A percentile compares a stretch with the other conserved stretches of the same genome.
phyloP scores from a whole-genome alignment of 202 grass and related monocot species.

The Zoysia matrella region DNA sequence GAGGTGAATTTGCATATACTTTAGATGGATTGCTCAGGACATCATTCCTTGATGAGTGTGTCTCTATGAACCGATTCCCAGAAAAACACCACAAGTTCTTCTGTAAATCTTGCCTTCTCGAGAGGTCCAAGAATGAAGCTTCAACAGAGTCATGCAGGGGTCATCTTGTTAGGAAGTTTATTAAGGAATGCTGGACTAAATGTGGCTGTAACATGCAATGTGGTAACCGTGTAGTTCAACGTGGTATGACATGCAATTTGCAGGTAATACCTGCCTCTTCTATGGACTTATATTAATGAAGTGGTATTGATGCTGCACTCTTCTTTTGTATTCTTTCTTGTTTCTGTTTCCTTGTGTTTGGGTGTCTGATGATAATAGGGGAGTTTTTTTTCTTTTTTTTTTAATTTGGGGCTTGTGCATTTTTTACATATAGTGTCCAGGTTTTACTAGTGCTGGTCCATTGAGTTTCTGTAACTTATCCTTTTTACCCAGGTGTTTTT shows the following conservation, averaged over 20 bases:
- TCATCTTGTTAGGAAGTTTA: conserved; percentile 75
- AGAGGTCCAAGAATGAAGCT: conserved; percentile 61
- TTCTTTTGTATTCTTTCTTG: neutral
- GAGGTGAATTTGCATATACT: conserved; percentile 67
- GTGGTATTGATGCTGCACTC: neutral
- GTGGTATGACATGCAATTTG: conserved; percentile 64
- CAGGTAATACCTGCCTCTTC: conserved; percentile 46
- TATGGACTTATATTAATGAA: neutral
- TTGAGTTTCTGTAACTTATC: conserved; percentile 29
- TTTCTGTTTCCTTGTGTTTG: neutral
- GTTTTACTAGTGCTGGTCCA: conserved; percentile 37
- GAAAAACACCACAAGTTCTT: conserved; percentile 53
- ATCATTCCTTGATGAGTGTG: conserved; percentile 68
- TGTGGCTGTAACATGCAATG: conserved; percentile 78
- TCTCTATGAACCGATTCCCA: conserved; percentile 43
- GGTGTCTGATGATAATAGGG: neutral
- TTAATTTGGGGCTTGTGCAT: neutral
- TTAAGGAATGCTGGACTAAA: conserved; percentile 96
- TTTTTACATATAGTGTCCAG: conserved; percentile 31
- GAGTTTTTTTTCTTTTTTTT: too few relatives aligned
- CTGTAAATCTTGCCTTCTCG: conserved; percentile 70
- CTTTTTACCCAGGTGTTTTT: conserved; percentile 55
- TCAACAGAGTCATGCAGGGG: conserved; percentile 68
- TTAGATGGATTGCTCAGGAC: conserved; percentile 60
- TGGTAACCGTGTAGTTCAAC: conserved; percentile 73